These are phyloP conservation scores for Ogataea hybrid DNA, from an alignment of 1,139 yeast species.

Conservation along the genomic window DNA sequence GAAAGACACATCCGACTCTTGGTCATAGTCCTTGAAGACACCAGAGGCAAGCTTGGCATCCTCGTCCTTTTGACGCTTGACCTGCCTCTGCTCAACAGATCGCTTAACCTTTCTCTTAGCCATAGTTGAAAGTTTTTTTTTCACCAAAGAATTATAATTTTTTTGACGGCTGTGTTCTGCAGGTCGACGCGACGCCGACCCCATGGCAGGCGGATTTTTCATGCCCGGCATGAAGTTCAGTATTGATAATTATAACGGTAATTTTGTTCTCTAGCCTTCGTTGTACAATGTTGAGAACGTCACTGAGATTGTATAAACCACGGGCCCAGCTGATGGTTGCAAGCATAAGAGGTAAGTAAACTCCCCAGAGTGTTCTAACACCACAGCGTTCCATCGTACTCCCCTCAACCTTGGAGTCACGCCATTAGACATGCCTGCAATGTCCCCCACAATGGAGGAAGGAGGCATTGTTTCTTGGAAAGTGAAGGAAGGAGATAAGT, in stretches of 20 bases:
- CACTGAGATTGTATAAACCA: conserved; percentile 2
- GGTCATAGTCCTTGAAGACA: conserved; percentile 34
- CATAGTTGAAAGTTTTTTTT: conserved; percentile 33
- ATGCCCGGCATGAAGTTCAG: conserved; percentile 6
- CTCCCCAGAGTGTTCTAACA: not conserved
- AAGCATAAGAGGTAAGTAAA: conserved; percentile 8
- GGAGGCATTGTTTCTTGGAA: conserved; percentile 98
- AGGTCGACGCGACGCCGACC: conserved; percentile 10
- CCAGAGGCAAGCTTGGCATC: conserved; percentile 51
- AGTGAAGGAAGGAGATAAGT: conserved; percentile 74
- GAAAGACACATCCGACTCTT: conserved; percentile 16
- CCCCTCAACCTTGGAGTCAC: conserved; percentile 43
- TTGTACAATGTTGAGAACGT: conserved; percentile 5
- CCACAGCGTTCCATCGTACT: conserved; percentile 19
- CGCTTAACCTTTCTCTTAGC: conserved; percentile 45
- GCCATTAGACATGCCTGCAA: conserved; percentile 90
- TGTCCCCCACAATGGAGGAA: conserved; percentile 98
- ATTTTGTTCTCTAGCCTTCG: not conserved
- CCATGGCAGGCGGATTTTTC: conserved; percentile 9
- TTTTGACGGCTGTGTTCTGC: conserved; percentile 10
- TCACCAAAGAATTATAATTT: conserved; percentile 1
- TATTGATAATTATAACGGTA: too few species aligned
- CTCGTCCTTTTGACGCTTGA: conserved; percentile 50
- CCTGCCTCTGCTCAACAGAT: conserved; percentile 39
- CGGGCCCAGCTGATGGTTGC: conserved; percentile 1